phyloP scores from a whole-genome alignment of 176 grass and related monocot species.

The Saccharum spontaneum region DNA sequence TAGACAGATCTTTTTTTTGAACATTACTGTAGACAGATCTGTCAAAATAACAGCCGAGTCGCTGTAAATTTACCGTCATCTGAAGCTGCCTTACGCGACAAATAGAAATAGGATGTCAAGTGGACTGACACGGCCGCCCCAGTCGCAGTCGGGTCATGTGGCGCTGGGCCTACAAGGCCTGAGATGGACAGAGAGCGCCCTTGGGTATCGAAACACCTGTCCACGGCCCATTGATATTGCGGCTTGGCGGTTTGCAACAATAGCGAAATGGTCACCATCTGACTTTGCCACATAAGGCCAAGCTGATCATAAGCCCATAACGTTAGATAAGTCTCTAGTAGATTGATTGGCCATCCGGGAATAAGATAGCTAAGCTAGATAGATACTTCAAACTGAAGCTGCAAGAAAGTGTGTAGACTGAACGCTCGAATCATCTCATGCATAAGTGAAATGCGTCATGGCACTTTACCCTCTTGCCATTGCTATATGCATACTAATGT shows the following conservation, averaged over 20 bases:
- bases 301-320: background rate
- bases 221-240: background rate
- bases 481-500: background rate
- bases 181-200: background rate
- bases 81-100: background rate
- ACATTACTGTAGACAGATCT: background rate
- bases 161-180: background rate
- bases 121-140: background rate
- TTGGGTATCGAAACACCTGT: constrained; percentile 9
- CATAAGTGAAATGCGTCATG: background rate
- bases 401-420: too few relatives aligned
- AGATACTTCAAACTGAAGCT: background rate
- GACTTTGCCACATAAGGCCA: background rate
- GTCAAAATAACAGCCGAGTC: background rate
- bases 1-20: background rate
- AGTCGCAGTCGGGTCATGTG: background rate
- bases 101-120: background rate
- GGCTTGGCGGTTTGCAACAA: background rate
- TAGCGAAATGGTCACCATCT: background rate
- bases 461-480: background rate
- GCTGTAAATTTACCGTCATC: background rate
- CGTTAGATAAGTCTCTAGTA: background rate
- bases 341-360: background rate
- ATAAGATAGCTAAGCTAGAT: background rate
- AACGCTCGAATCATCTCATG: background rate